Evolutionary conservation across 2,329 filamentous ascomycete species (phyloP).

Genomic region (Apiospora rasikravindrae): DNA sequence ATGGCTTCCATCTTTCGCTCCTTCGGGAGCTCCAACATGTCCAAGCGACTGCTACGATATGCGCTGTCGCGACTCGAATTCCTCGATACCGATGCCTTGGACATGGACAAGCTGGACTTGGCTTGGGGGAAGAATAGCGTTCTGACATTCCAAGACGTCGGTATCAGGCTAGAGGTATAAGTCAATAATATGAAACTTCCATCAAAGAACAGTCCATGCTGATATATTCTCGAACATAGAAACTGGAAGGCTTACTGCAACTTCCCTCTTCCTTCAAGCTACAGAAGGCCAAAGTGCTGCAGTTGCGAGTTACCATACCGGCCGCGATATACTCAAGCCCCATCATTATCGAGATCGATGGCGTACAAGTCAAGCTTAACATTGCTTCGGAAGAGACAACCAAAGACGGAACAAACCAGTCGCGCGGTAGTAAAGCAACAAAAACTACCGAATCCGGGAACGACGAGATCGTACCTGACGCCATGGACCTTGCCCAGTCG

Average conservation of each 20-base stretch:
- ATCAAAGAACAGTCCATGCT: background rate
- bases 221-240: constrained; percentile 55
- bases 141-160: constrained; percentile 86
- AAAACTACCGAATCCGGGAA: background rate
- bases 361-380: constrained; percentile 73
- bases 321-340: constrained; percentile 87
- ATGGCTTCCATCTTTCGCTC: constrained; percentile 78
- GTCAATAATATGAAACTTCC: background rate
- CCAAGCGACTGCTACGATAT: constrained; percentile 88
- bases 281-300: constrained; percentile 73
- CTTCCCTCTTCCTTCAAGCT: constrained; percentile 76
- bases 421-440: background rate
- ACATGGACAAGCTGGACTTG: constrained; percentile 85
- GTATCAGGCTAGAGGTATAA: constrained; percentile 75
- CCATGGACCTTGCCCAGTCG: constrained; percentile 67
- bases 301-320: constrained; percentile 82
- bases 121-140: constrained; percentile 81
- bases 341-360: constrained; percentile 81
- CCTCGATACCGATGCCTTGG: constrained; percentile 84
- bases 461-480: constrained; percentile 13
- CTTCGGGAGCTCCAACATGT: constrained; percentile 73
- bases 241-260: constrained; percentile 75
- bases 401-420: background rate
- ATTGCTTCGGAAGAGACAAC: constrained; percentile 49
- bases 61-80: constrained; percentile 82